Base-by-base conservation (phyloP, 768 basidiomycete genomes). In the Chalciporus chontae region DNA sequence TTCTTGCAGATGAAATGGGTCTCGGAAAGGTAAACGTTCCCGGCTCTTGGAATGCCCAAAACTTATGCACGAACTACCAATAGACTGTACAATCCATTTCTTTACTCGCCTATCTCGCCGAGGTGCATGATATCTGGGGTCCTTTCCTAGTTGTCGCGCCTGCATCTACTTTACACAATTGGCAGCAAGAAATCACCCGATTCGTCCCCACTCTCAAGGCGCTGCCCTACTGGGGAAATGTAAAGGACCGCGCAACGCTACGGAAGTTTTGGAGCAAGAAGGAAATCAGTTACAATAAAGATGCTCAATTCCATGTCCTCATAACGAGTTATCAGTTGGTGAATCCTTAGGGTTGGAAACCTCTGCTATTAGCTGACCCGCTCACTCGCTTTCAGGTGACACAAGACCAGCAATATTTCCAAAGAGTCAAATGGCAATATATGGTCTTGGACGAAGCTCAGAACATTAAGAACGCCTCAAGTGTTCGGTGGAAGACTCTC, bases 401-500 rank as follows among this genome's bases (percentile, higher is more conserved):
- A 2, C 89, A 91, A 74, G 96, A 98, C 65, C 94, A 96, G 63
- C 91, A 97, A 59, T 96, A 99, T 71, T 95, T 99, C 71, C 91
- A 96, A 63, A 82, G 90, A 34, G 87, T 97, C 54, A 95, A 93
- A 63, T 99, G 96, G 96, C 96, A 99, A 70, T 99, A 98, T 66
- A 98, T 98, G 95, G 83, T 99, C 51, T 77, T 99, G n/a, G 96
- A 99, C 61, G 96, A 99, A 69, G 96, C 96, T 2, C 96, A 99
- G 69, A 97, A 97, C 49, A 98, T 99, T 77, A 99, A 99, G 77
- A 95, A 94, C 62, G 94, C 96, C 19, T 83, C 90, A 19, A 93
- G 90, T 69, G 89, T 91, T 8, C 80, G 96, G 38, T 99, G 96
- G 96, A 98, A 97, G 70, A 95, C 94, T 1, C 74, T 98, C 15